Percentiles rank a stretch among this genome's conserved stretches.
phyloP scores from a whole-genome alignment of 169 alveolate species.

The Plasmodium chabaudi region DNA sequence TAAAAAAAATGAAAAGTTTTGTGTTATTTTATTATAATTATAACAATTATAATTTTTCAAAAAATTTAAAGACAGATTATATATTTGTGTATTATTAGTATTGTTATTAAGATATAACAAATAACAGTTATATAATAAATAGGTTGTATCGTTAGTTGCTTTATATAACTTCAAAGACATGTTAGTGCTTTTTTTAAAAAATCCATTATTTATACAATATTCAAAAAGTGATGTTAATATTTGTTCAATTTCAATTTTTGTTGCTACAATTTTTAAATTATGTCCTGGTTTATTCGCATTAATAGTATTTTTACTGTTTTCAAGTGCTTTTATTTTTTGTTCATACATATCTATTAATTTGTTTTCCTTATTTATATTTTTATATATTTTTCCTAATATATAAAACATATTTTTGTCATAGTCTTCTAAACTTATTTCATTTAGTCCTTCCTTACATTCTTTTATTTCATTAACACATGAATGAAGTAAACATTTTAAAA shows the following conservation, averaged over 20 bases:
- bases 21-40: constrained; percentile 30
- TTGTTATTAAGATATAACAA: constrained; percentile 40
- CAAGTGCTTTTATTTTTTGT: constrained; percentile 13
- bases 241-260: constrained; percentile 10
- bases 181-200: constrained; percentile 62
- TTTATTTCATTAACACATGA: constrained; percentile 51
- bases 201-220: constrained; percentile 30
- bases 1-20: constrained; percentile 60
- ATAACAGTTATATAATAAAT: constrained; percentile 34
- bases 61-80: constrained; percentile 45
- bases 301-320: not conserved
- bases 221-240: constrained; percentile 40
- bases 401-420: constrained; percentile 35
- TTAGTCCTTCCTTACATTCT: constrained; percentile 28
- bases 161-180: constrained; percentile 45
- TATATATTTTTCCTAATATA: constrained; percentile 36
- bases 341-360: constrained; percentile 50
- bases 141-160: constrained; percentile 32
- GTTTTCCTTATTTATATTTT: constrained; percentile 34
- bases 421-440: constrained; percentile 15
- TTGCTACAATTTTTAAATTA: not conserved
- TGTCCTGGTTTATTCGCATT: no score
- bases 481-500: constrained; percentile 46
- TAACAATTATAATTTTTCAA: constrained; percentile 44
- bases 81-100: constrained; percentile 24